phyloP scores from a whole-genome alignment of 129 eudicot species.

The Centaurea solstitialis region DNA sequence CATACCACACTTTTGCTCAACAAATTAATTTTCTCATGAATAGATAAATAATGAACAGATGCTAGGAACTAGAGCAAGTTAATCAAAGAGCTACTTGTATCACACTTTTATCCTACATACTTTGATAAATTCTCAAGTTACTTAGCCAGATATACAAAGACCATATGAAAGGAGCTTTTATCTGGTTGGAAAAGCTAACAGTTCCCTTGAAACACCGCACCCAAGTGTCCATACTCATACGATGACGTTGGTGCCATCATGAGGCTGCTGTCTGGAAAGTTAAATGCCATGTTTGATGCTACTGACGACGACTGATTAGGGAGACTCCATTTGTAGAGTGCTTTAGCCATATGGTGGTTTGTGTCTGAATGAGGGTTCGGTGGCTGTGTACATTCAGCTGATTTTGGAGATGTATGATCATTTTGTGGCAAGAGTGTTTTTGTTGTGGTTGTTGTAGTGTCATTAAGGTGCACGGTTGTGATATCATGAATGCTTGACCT shows the following conservation, averaged over 20 bases:
- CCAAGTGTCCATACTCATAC: conserved; percentile 48
- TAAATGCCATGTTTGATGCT: conserved; percentile 36
- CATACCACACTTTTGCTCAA: neutral
- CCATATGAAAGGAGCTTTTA: no score
- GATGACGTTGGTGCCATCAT: conserved; percentile 39
- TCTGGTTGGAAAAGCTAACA: conserved; percentile 4
- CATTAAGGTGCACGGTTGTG: conserved; percentile 63
- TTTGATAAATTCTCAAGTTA: conserved; percentile 10
- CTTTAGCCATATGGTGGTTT: conserved; percentile 30
- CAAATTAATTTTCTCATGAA: conserved; percentile 9
- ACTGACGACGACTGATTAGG: conserved; percentile 28
- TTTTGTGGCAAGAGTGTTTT: conserved; percentile 39
- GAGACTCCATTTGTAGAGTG: conserved; percentile 36
- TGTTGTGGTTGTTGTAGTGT: conserved; percentile 38
- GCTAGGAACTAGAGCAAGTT: conserved; percentile 25
- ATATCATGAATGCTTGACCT: conserved; percentile 92
- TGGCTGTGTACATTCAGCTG: conserved; percentile 25
- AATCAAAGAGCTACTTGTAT: conserved; percentile 24
- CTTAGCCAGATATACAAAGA: conserved; percentile 1
- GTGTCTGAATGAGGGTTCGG: conserved; percentile 28
- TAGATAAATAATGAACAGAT: conserved; percentile 26
- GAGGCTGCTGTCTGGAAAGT: conserved; percentile 33
- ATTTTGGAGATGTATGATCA: conserved; percentile 10
- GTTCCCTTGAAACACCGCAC: conserved; percentile 44
- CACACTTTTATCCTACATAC: conserved; percentile 26